A percentile compares a stretch with the other conserved stretches of the same genome.
phyloP scores from a whole-genome alignment of 768 basidiomycete species.

The Rhizopogon salebrosus region DNA sequence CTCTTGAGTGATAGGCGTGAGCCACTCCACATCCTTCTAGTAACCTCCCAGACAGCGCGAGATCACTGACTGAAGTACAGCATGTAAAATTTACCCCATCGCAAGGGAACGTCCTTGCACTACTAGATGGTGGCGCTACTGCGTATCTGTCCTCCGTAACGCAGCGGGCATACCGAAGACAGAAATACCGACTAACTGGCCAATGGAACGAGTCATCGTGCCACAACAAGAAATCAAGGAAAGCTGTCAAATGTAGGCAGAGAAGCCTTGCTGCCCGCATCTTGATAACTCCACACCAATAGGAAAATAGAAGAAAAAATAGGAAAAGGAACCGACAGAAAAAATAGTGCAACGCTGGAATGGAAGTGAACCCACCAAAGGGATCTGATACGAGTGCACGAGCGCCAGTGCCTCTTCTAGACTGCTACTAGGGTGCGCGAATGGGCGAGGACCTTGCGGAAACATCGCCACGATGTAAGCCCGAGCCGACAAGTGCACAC shows the following conservation, averaged over 20 bases:
- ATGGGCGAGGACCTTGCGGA: constrained; percentile 42
- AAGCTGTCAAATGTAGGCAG: too few species aligned
- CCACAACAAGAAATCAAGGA: background rate
- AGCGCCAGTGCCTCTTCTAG: constrained; percentile 51
- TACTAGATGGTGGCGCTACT: background rate
- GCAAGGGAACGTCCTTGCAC: background rate
- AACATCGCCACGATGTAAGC: constrained; percentile 41
- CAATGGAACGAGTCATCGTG: background rate
- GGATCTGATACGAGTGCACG: constrained; percentile 41
- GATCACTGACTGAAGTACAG: background rate
- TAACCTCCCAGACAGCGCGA: too few species aligned
- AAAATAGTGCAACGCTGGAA: background rate
- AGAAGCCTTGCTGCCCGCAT: background rate
- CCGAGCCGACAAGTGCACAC: constrained; percentile 41
- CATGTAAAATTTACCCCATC: background rate
- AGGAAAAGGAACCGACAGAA: background rate
- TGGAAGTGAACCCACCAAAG: constrained; percentile 37
- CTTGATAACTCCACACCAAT: background rate
- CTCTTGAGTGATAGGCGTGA: background rate
- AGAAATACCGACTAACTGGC: background rate
- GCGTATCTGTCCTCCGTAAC: background rate
- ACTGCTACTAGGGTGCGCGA: constrained; percentile 34
- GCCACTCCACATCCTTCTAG: background rate
- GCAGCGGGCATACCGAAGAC: too few species aligned
- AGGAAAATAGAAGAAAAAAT: background rate